phyloP scores from a whole-genome alignment of 2,329 filamentous ascomycete genomes.

The Pyrenophora teres region DNA sequence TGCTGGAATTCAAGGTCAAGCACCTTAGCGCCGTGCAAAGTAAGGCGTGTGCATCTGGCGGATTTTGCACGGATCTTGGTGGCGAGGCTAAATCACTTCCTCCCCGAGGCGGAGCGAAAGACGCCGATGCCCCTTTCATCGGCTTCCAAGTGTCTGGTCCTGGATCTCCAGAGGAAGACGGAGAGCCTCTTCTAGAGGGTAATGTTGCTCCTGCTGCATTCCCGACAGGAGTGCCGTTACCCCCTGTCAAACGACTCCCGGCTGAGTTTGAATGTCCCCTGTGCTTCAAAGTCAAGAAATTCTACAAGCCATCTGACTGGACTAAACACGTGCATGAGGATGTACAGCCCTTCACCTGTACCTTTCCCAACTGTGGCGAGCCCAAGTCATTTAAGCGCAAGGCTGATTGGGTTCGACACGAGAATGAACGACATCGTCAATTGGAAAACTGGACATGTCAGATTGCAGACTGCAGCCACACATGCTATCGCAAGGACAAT shows the following conservation, averaged over 20 bases:
- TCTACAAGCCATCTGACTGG: slow-evolving; percentile 93
- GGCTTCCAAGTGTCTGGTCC: slow-evolving; percentile 62
- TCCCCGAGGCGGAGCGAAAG: slow-evolving; percentile 62
- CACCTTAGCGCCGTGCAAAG: slow-evolving; percentile 66
- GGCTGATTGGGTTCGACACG: slow-evolving; percentile 93
- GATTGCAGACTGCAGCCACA: slow-evolving; percentile 77
- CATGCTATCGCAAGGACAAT: slow-evolving; percentile 86
- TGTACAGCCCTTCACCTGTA: slow-evolving; percentile 90
- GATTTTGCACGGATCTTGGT: slow-evolving; percentile 68
- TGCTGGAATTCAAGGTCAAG: slow-evolving; percentile 71
- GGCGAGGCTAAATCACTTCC: slow-evolving; percentile 68
- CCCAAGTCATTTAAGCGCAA: slow-evolving; percentile 94
- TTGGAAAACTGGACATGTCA: slow-evolving; percentile 91
- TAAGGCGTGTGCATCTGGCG: slow-evolving; percentile 63
- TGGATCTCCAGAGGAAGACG: slow-evolving; percentile 65
- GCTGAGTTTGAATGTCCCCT: slow-evolving; percentile 89
- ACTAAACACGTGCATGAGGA: slow-evolving; percentile 96
- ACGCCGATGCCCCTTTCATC: slow-evolving; percentile 60
- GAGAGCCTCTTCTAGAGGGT: slow-evolving; percentile 69
- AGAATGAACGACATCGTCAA: slow-evolving; percentile 88
- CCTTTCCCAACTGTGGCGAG: slow-evolving; percentile 80
- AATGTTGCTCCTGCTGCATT: slow-evolving; percentile 75
- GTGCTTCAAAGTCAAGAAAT: slow-evolving; percentile 83
- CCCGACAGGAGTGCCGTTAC: slow-evolving; percentile 78
- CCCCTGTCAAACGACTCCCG: slow-evolving; percentile 75